A percentile compares a stretch with the other conserved stretches of the same genome.
phyloP scores from a whole-genome alignment of 2,329 filamentous ascomycete species.

The Pseudogymnoascus sp. region DNA sequence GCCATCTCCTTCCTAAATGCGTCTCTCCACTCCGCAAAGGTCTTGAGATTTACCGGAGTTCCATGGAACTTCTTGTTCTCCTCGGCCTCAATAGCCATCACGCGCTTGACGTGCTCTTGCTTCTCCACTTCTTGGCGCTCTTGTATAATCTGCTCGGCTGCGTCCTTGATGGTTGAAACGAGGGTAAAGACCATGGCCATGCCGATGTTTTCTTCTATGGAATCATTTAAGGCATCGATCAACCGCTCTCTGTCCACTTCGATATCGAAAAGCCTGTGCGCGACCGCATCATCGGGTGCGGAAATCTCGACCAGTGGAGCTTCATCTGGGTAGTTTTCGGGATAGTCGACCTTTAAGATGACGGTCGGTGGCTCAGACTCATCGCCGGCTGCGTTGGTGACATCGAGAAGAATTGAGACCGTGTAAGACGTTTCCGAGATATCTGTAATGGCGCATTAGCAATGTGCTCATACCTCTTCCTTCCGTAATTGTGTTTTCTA shows the following conservation, averaged over 20 bases:
- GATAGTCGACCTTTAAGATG: slow-evolving; percentile 78
- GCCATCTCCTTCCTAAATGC: slow-evolving; percentile 73
- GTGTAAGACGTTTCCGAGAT: slow-evolving; percentile 85
- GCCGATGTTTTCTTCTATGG: slow-evolving; percentile 84
- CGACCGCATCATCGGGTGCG: slow-evolving; percentile 58
- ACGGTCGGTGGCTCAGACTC: slow-evolving; percentile 60
- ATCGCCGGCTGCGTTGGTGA: slow-evolving; percentile 56
- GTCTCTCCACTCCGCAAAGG: slow-evolving; percentile 75
- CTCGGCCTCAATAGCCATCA: slow-evolving; percentile 63
- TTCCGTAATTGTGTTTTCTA: background rate
- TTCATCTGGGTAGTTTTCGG: slow-evolving; percentile 83
- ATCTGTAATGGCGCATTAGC: slow-evolving; percentile 38
- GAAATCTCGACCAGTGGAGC: slow-evolving; percentile 75
- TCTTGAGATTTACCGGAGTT: slow-evolving; percentile 76
- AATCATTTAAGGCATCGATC: slow-evolving; percentile 61
- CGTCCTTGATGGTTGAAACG: slow-evolving; percentile 78
- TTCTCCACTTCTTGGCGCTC: slow-evolving; percentile 61
- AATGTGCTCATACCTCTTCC: background rate
- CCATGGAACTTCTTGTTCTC: slow-evolving; percentile 98
- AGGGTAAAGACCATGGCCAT: slow-evolving; percentile 98
- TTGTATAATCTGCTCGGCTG: slow-evolving; percentile 74
- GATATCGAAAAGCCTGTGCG: slow-evolving; percentile 69
- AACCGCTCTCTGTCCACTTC: slow-evolving; percentile 70
- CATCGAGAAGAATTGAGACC: slow-evolving; percentile 77
- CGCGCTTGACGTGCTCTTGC: slow-evolving; percentile 47